Evolutionary conservation across 1,284 basidiomycete genomes (phyloP).

Genomic region (Cystobasidium sp.): DNA sequence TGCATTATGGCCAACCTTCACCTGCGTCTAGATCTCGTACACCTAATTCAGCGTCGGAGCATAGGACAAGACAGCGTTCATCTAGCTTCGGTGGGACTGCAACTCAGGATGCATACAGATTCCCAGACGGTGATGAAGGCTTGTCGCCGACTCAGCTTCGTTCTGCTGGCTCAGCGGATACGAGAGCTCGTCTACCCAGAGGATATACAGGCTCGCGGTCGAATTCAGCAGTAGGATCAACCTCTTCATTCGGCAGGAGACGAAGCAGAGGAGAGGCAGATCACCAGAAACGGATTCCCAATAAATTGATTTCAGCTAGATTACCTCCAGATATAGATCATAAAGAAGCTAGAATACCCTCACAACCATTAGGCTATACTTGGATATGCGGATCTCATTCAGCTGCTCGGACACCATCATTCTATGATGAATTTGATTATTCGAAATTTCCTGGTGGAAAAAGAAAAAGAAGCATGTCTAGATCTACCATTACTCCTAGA

Average conservation of each 20-base stretch:
- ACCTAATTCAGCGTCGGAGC: neutral
- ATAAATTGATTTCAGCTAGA: slow-evolving; percentile 39
- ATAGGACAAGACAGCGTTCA: slow-evolving; percentile 8
- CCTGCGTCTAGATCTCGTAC: neutral
- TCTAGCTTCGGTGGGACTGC: slow-evolving; percentile 26
- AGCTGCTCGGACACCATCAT: slow-evolving; percentile 26
- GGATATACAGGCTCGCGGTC: neutral
- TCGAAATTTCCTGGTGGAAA: slow-evolving; percentile 26
- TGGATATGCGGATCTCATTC: slow-evolving; percentile 34
- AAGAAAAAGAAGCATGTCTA: slow-evolving; percentile 33
- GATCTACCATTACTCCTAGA: slow-evolving; percentile 23
- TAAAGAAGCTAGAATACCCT: slow-evolving; percentile 32
- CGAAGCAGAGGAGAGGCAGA: slow-evolving; percentile 19
- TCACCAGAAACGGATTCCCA: neutral
- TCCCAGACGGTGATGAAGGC: neutral
- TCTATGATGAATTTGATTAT: slow-evolving; percentile 43
- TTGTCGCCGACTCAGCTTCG: slow-evolving; percentile 11
- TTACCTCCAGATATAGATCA: slow-evolving; percentile 21
- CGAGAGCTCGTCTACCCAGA: neutral
- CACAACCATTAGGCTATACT: slow-evolving; percentile 37
- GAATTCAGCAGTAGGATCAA: slow-evolving; percentile 11
- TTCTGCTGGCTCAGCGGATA: neutral
- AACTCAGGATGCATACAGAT: neutral
- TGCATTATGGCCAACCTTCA: slow-evolving; percentile 19
- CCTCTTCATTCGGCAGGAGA: slow-evolving; percentile 31